Conservation (phyloP, 1,284 basidiomycete species). For the Leccinum pachyderme region DNA sequence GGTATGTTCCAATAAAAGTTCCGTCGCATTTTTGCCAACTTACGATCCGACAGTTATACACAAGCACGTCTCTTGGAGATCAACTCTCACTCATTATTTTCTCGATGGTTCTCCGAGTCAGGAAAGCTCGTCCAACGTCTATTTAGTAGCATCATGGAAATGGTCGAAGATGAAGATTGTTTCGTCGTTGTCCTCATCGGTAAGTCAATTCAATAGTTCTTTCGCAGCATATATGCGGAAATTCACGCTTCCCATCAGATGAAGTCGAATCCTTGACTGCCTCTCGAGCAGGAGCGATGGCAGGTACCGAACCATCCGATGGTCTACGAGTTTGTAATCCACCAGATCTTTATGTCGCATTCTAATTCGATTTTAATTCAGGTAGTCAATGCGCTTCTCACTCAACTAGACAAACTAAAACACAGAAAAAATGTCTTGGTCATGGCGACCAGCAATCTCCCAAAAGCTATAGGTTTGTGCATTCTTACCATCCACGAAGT, state of each 20-base stretch:
- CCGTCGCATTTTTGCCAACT: conserved; percentile 1
- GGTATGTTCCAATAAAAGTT: conserved; percentile 43
- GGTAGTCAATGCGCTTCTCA: conserved; percentile 97
- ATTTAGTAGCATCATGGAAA: conserved; percentile 85
- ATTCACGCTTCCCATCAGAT: conserved; percentile 49
- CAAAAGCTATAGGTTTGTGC: conserved; percentile 84
- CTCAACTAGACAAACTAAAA: conserved; percentile 95
- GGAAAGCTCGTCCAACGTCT: conserved; percentile 96
- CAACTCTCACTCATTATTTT: conserved; percentile 95
- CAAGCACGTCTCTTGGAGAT: conserved; percentile 92
- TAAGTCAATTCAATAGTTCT: conserved; percentile 31
- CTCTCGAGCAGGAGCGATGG: conserved; percentile 90
- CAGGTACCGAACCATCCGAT: conserved; percentile 93
- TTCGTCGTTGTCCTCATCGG: conserved; percentile 97
- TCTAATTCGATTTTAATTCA: conserved; percentile 32
- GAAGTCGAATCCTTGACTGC: conserved; percentile 97
- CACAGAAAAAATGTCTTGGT: conserved; percentile 91
- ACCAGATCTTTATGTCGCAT: not conserved
- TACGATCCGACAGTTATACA: conserved; percentile 59
- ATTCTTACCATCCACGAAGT: not conserved
- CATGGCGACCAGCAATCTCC: conserved; percentile 96
- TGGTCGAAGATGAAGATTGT: conserved; percentile 85
- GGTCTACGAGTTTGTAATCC: conserved; percentile 74
- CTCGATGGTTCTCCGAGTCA: conserved; percentile 97
- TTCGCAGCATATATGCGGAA: conserved; percentile 4